These are phyloP conservation scores for Phyllosticta capitalensis DNA, from an alignment of 2,329 filamentous ascomycete genomes.

Conservation along the genomic window DNA sequence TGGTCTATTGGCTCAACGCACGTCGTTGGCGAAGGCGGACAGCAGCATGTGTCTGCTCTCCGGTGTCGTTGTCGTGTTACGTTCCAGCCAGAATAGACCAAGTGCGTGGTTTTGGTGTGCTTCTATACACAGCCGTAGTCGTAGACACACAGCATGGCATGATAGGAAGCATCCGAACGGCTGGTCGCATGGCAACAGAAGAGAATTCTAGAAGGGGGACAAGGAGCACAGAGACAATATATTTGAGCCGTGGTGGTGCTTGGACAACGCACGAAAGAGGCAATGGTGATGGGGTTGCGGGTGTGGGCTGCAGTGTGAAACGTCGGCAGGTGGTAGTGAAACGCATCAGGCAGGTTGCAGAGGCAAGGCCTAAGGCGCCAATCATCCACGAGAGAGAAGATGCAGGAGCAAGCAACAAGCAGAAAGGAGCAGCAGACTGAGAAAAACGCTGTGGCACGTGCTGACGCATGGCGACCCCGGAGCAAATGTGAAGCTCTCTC, in stretches of 20 bases:
- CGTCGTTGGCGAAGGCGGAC: not conserved
- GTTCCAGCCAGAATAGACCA: not conserved
- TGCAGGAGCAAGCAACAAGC: no score
- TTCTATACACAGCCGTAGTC: not conserved
- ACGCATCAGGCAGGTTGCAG: conserved; percentile 1
- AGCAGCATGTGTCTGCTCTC: not conserved
- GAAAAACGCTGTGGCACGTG: not conserved
- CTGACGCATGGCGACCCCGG: not conserved
- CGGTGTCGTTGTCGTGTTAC: not conserved
- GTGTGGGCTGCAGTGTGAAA: conserved; percentile 7
- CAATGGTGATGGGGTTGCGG: not conserved
- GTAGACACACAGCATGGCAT: not conserved
- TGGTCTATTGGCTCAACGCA: not conserved
- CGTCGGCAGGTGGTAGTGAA: conserved; percentile 10
- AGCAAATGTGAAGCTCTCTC: not conserved
- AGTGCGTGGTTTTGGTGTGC: not conserved
- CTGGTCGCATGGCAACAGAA: no score
- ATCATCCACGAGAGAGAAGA: not conserved
- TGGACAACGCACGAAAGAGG: not conserved
- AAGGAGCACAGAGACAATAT: not conserved
- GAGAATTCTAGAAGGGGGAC: not conserved
- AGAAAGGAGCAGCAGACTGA: not conserved
- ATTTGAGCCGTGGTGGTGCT: not conserved
- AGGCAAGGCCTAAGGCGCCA: not conserved
- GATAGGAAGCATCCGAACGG: not conserved